Evolutionary conservation across 2,329 filamentous ascomycete species (phyloP), one percentile per base, ranked within the genome.

Genomic region (Sphaerostilbella broomeana): DNA sequence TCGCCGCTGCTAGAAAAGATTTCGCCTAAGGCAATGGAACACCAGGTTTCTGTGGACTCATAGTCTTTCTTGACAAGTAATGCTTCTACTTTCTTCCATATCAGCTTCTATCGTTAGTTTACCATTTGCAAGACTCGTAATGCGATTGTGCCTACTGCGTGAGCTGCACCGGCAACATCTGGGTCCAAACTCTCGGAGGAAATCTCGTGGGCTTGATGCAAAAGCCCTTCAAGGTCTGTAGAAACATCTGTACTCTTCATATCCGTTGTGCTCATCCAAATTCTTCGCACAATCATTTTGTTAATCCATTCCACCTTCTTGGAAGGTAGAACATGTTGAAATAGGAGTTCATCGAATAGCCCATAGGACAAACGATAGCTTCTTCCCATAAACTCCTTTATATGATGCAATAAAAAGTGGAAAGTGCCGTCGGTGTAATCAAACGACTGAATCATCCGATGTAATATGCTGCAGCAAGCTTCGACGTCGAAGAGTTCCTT

Each of bases 61-160:
- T 73, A 74, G 12, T 77, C 62, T 2, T 69, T 64, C 21, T 73
- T 68, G 1, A 61, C 62, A 45, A 75, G 77, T 11, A 68, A 66
- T 1, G 67, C 60, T 37, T 88, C 83, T n/a, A 85, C 68, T 18
- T 72, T 75, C 60, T 87, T 92, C 87, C 88, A 95, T 4, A 95
- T 63, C 4, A 95, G 59, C 84, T 90, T 44, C 9, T 16, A 29
- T 19, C 45, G 52, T 53, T 20, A 52, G 46, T 25, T 9, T 19
- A 11, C 11, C 52, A 47, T 25, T 6, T 13, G 6, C 10, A 15
- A 19, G 20, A 13, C 13, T 21, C 9, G 5, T 15, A 13, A 12
- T 15, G 17, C 25, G 6, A 6, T 15, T 30, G 16, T 30, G 58
- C 73, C 50, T 54, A 84, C 79, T 22, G 77, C 83, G 49, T 86